Conservation (phyloP, 2,329 filamentous ascomycete genomes). For the Chalara sp. region DNA sequence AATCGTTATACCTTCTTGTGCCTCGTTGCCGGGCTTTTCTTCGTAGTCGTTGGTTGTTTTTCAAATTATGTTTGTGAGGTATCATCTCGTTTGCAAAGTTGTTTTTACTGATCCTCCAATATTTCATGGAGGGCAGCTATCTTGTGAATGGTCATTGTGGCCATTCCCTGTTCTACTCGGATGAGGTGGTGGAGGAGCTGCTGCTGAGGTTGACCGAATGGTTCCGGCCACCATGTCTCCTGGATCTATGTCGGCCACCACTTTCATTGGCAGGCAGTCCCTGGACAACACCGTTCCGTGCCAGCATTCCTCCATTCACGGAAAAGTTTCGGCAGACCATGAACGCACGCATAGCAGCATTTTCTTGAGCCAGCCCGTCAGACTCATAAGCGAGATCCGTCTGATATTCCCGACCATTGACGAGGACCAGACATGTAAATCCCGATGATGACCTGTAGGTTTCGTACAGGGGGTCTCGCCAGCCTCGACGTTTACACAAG, state of each 20-base stretch:
- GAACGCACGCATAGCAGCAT: constrained; percentile 91
- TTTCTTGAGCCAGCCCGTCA: constrained; percentile 79
- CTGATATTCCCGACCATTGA: constrained; percentile 95
- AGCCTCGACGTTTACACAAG: constrained; percentile 89
- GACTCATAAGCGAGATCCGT: constrained; percentile 81
- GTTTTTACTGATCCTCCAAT: constrained; percentile 9
- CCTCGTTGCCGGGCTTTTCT: constrained; percentile 14
- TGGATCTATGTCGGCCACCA: constrained; percentile 22
- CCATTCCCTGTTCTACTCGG: constrained; percentile 17
- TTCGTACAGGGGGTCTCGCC: constrained; percentile 86
- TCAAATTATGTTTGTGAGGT: constrained; percentile 5
- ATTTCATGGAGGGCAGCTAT: constrained; percentile 14
- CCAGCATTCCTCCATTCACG: constrained; percentile 88
- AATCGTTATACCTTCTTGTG: constrained; percentile 15
- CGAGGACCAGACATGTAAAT: constrained; percentile 83
- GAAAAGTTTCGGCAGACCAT: constrained; percentile 98
- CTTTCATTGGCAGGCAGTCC: constrained; percentile 46
- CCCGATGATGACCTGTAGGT: constrained; percentile 67
- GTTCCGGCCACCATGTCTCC: constrained; percentile 21
- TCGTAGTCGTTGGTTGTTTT: constrained; percentile 7
- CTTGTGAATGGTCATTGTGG: constrained; percentile 5
- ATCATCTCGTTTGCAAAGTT: too few species aligned
- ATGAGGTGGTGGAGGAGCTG: constrained; percentile 28
- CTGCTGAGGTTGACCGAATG: constrained; percentile 28
- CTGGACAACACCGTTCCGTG: constrained; percentile 62